Conservation (phyloP, 2,329 filamentous ascomycete genomes). For the Dothideomycetes sp. region DNA sequence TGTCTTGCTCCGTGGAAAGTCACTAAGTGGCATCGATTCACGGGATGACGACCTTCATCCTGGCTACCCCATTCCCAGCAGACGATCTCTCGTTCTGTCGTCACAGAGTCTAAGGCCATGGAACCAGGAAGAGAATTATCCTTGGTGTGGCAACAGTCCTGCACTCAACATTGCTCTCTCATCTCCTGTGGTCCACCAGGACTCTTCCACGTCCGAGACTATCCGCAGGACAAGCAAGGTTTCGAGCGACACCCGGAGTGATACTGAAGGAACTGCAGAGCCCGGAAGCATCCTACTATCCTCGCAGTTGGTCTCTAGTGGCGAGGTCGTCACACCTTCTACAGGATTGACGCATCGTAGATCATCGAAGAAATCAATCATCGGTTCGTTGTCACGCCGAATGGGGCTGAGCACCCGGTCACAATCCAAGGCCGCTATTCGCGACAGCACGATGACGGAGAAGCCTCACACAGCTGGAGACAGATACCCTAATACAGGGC, state of each 20-base stretch:
- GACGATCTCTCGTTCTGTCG: constrained; percentile 26
- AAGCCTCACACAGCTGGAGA: constrained; percentile 31
- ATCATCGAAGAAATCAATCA: constrained; percentile 27
- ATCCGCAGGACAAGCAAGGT: constrained; percentile 16
- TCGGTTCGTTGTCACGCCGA: constrained; percentile 28
- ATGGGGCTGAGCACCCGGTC: constrained; percentile 20
- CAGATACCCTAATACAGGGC: constrained; percentile 39
- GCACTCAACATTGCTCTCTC: constrained; percentile 32
- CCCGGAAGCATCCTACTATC: constrained; percentile 13
- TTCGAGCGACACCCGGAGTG: constrained; percentile 1
- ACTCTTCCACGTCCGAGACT: constrained; percentile 22
- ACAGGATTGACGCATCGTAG: constrained; percentile 23
- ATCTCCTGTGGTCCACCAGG: constrained; percentile 23
- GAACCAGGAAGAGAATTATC: constrained; percentile 40
- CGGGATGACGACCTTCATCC: constrained; percentile 2
- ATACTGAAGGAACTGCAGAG: constrained; percentile 5
- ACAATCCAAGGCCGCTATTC: constrained; percentile 6
- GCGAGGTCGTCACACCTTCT: constrained; percentile 5
- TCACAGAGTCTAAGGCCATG: constrained; percentile 34
- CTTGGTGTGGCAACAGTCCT: constrained; percentile 32
- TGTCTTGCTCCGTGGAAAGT: constrained; percentile 22
- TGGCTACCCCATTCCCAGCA: constrained; percentile 9
- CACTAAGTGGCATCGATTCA: constrained; percentile 12
- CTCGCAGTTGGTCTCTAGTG: constrained; percentile 8
- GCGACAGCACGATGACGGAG: constrained; percentile 6